Evolutionary conservation across 129 eudicot species (phyloP), one percentile per base, ranked within the genome.

Genomic region (Pulicaria dysenterica): DNA sequence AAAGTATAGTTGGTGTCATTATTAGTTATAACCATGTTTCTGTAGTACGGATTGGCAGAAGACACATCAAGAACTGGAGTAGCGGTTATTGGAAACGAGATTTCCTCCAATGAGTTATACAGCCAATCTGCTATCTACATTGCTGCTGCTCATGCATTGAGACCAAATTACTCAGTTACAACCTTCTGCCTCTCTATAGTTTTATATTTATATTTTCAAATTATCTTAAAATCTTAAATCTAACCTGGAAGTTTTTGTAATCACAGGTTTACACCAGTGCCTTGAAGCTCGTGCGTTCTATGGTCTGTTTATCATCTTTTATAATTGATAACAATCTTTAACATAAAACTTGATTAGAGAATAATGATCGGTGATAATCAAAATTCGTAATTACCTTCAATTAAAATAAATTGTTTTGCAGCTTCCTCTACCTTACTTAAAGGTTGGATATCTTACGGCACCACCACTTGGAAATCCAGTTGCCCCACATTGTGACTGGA

Each of bases 1-100:
- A 47, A 42, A 48, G 6, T 14, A 5, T 3, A 57, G 60, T 31
- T 7, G 8, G 9, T 17, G 34, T 8, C 49, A 53, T 59, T 57
- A 15, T 37, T 36, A 36, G 13, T 54, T 60, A 48, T 34, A 16
- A 43, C 64, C 41, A 42, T 42, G 49, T 5, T 41, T 75, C 50
- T 81, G 84, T 85, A 87, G 92, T 93, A 93, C 70, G 98, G 98
- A 68, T 83, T 94, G 88, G 96, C 98, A 62, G 97, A 94, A 71
- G 98, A 94, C 83, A 85, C 92, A 13, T 85, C 95, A 65, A 90
- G 97, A 90, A 82, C 95, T 47, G 98, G 98, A 40, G 91, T 87
- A 45, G 40, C 79, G 49, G 65, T 77, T 45, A 49, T 70, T 44
- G 82, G 85, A 49, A 81, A 90, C 44, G 98, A 90, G 37, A 73